phyloP scores from a whole-genome alignment of 2,329 filamentous ascomycete genomes.

The Curvularia lunata region DNA sequence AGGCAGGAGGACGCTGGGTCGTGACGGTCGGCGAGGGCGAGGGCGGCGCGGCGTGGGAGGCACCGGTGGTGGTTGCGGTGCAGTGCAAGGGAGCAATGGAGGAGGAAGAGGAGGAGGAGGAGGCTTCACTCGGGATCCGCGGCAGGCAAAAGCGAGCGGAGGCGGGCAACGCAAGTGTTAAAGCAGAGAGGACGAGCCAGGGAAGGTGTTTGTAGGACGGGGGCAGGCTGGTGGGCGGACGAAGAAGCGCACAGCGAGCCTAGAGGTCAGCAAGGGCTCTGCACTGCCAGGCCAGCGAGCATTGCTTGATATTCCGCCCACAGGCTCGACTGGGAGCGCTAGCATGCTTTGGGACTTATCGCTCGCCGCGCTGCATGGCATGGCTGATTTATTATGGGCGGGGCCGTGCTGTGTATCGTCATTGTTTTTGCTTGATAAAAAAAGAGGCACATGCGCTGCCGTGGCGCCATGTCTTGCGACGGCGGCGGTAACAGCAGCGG shows the following conservation, averaged over 20 bases:
- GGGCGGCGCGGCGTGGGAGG: constrained; percentile 10
- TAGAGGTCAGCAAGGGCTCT: constrained; percentile 8
- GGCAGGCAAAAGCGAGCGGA: constrained; percentile 32
- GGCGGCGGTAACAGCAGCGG: constrained; percentile 1
- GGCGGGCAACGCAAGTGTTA: constrained; percentile 24
- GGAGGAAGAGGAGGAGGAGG: constrained; percentile 11
- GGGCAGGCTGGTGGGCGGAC: constrained; percentile 5
- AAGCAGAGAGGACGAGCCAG: constrained; percentile 3
- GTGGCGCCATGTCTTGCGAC: constrained; percentile 10
- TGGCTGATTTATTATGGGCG: constrained; percentile 27
- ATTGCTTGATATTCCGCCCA: constrained; percentile 24
- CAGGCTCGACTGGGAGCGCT: constrained; percentile 20
- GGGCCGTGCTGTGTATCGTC: constrained; percentile 31
- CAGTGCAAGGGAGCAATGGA: constrained; percentile 13
- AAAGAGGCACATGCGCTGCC: constrained; percentile 10
- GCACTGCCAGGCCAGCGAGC: constrained; percentile 15
- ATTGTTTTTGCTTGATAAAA: constrained; percentile 27
- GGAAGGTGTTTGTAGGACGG: constrained; percentile 9
- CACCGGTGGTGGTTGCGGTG: constrained; percentile 11
- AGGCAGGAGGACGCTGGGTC: constrained; percentile 11
- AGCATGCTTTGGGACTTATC: constrained; percentile 31
- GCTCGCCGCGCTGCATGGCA: constrained; percentile 20
- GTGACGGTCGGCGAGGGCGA: constrained; percentile 17
- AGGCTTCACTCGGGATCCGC: constrained; percentile 26
- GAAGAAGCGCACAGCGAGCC: constrained; percentile 5